Evolutionary conservation across 305 asterid genomes (phyloP), one percentile per base, ranked within the genome.

Genomic region (Solanum hybrid): DNA sequence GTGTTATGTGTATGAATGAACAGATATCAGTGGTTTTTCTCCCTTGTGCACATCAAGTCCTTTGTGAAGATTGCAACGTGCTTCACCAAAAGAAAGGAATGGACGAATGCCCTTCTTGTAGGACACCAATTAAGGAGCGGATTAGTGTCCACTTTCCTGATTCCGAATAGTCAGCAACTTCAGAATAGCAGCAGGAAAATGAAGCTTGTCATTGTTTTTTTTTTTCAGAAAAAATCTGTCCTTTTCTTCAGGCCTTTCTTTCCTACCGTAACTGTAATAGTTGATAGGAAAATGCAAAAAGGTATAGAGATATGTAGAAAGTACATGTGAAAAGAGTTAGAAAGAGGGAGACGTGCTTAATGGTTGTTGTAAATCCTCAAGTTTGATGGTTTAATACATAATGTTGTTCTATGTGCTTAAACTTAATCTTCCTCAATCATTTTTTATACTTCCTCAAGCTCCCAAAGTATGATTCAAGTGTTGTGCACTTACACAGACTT

Each of bases 31-130:
- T 96, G 88, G 95, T 95, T 45, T 97, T 97, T 91, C 86, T 95
- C 87, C 99, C 98, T 1, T 97, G 98, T 87, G 93, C 96, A 5
- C 99, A 97, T 90, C 97, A 95, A 93, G 95, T 96, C 88, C 94
- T 96, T 29, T 97, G 98, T 42, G 85, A 42, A 9, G 56, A 91
- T 14, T 95, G 98, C 95, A 96, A 80, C 38, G 73, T 11, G 12
- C 92, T 86, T 27, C 96, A 93, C 87, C 95, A 94, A 77, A 94
- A 94, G 93, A 92, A 93, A 90, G 95, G 98, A 27, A 93, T 95
- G 96, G 86, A 73, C 0, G 95, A 96, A 12, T 96, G 99, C 86
- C 99, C 98, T n/a, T 95, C 98, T 66, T 96, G 98, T 91, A 93
- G 99, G 94, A 89, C 96, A 0, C 87, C 88, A 17, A 95, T 96